phyloP scores from a whole-genome alignment of 345 rosid genomes.

The Cochlearia excelsa region DNA sequence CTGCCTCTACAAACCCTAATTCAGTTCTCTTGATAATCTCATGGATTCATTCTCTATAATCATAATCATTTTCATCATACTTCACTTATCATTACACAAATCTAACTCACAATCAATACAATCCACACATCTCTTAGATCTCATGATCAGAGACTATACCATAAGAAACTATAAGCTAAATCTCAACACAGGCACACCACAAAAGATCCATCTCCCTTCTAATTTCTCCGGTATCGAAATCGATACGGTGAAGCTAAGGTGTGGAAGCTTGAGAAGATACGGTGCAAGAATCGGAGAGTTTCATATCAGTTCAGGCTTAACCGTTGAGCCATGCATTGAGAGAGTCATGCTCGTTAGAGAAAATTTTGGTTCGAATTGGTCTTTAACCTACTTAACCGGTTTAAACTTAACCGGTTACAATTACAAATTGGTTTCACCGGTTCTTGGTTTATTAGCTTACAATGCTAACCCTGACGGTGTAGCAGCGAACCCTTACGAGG shows the following conservation, averaged over 20 bases:
- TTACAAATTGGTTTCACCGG: conserved; percentile 36
- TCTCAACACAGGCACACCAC: neutral
- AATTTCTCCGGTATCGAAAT: conserved; percentile 68
- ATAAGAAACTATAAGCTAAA: conserved; percentile 42
- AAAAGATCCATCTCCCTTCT: conserved; percentile 55
- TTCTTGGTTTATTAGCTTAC: conserved; percentile 36
- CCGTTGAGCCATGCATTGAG: conserved; percentile 32
- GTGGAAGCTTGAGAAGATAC: conserved; percentile 38
- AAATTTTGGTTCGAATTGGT: conserved; percentile 38
- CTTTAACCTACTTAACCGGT: conserved; percentile 28
- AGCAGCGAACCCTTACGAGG: conserved; percentile 26
- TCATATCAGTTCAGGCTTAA: conserved; percentile 30
- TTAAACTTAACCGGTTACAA: conserved; percentile 21
- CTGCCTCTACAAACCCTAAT: conserved; percentile 19
- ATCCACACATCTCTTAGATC: conserved; percentile 62
- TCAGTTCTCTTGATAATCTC: conserved; percentile 16
- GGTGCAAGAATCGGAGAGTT: conserved; percentile 35
- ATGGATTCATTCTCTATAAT: conserved; percentile 26
- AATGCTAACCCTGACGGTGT: conserved; percentile 37
- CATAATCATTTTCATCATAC: conserved; percentile 22
- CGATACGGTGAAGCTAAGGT: conserved; percentile 32
- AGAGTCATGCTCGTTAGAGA: conserved; percentile 38
- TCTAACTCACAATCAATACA: conserved; percentile 47
- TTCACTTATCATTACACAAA: conserved; percentile 34
- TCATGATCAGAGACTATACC: conserved; percentile 70